Conservation (phyloP, 2,329 filamentous ascomycete species). For the Aspergillus luchuensis region DNA sequence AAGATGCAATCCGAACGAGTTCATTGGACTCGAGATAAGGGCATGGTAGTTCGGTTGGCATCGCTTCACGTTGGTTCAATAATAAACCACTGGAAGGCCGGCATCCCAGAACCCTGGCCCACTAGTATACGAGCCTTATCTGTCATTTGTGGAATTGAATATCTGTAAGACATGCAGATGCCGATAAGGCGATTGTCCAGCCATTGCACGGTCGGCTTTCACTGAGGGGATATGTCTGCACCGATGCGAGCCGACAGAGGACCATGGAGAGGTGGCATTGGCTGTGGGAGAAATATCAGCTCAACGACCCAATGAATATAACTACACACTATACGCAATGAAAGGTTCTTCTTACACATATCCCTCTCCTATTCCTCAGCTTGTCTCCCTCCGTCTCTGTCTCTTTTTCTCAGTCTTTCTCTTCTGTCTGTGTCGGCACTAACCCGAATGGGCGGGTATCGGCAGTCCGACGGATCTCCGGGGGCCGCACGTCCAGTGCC, state of each 20-base stretch:
- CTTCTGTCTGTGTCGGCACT: not conserved
- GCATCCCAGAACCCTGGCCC: not conserved
- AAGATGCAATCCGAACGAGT: not conserved
- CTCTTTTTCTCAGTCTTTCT: no score
- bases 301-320: no score
- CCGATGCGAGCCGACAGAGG: not conserved
- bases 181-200: not conserved
- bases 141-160: not conserved
- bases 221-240: not conserved
- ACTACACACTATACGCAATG: no score
- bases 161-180: not conserved
- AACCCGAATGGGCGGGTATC: not conserved
- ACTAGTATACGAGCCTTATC: not conserved
- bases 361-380: no score
- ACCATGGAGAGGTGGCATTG: not conserved
- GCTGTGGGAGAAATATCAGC: no score
- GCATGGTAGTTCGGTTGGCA: not conserved
- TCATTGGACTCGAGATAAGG: slow-evolving; percentile 1
- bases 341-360: no score
- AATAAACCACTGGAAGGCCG: not conserved
- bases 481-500: not conserved
- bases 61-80: not conserved
- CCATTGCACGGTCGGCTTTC: not conserved
- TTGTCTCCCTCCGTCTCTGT: no score
- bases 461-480: not conserved